Percentiles rank a stretch among this genome's conserved stretches.
Conservation (phyloP, 176 grass and related monocot genomes). For the Bolboschoenus planiculmis region DNA sequence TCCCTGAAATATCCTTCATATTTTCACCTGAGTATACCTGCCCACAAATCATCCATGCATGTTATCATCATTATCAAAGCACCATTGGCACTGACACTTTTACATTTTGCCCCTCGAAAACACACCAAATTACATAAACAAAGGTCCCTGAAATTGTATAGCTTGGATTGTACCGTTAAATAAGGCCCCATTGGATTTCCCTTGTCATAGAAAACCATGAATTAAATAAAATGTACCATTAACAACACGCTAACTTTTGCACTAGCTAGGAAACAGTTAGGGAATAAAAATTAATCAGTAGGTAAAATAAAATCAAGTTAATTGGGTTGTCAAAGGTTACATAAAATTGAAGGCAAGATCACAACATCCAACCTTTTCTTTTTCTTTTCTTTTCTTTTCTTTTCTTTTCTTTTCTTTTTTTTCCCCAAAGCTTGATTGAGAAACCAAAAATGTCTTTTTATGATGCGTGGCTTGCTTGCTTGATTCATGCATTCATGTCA, state of each 20-base stretch:
- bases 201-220: background rate
- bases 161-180: too few relatives aligned
- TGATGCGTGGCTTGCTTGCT: background rate
- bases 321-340: background rate
- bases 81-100: too few relatives aligned
- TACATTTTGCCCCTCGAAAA: too few relatives aligned
- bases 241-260: background rate
- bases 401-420: too few relatives aligned
- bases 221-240: background rate
- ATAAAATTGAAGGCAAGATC: background rate
- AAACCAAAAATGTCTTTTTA: background rate
- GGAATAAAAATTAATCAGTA: background rate
- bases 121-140: too few relatives aligned
- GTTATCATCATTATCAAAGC: too few relatives aligned
- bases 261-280: background rate
- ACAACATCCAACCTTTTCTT: background rate
- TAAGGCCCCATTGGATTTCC: background rate
- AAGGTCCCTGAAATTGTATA: too few relatives aligned
- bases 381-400: too few relatives aligned
- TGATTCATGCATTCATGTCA: too few relatives aligned
- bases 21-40: too few relatives aligned
- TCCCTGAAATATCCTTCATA: too few relatives aligned
- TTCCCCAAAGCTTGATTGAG: background rate
- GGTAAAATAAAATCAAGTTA: background rate
- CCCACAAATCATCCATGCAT: too few relatives aligned